Evolutionary conservation across 2,329 filamentous ascomycete species (phyloP), one percentile per base, ranked within the genome.

Genomic region (Aspergillus nomiae): DNA sequence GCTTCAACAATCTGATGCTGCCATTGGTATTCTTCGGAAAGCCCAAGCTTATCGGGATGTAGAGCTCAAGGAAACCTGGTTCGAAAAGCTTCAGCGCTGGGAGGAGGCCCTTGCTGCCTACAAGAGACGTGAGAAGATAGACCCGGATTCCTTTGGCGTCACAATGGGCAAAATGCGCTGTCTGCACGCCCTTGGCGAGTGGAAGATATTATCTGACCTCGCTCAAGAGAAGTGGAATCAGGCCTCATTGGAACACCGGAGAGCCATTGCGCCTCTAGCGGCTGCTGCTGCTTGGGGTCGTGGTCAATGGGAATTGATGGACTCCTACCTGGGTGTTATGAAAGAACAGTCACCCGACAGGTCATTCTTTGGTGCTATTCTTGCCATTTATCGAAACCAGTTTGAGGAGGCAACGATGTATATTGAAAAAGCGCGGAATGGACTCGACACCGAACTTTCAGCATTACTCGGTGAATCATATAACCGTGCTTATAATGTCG

Each of bases 161-260:
- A 93, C 96, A 38, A 98, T 99, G 94, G 95, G 95, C 69, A 99
- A 99, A 80, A 99, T 99, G 95, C 89, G 95, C 55, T 99, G 95
- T 84, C 82, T 98, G 67, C 95, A 99, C 76, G 96, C 95, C 10
- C 85, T 99, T 41, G 95, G 95, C 65, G 95, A 99, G 77, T 99
- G 95, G 95, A 96, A 98, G 69, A 89, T 92, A 4, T 84, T 99
- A 19, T 96, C 94, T 0, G 89, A 88, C 56, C 84, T 99, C 60
- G 94, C 94, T 0, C 91, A 96, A 74, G 93, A 94, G 74, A 96
- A 94, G 58, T 99, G 95, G 95, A 88, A 91, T 69, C 93, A 94
- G 74, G 95, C 94, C 9, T 89, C 89, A 5, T 86, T 90, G 6
- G 95, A 98, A 65, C 90, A 97, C 63, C 92, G 95, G 72, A 90